Evolutionary conservation across 208 protist genomes (phyloP), one percentile per base, ranked within the genome.

Genomic region (Vickermania spadyakhi): DNA sequence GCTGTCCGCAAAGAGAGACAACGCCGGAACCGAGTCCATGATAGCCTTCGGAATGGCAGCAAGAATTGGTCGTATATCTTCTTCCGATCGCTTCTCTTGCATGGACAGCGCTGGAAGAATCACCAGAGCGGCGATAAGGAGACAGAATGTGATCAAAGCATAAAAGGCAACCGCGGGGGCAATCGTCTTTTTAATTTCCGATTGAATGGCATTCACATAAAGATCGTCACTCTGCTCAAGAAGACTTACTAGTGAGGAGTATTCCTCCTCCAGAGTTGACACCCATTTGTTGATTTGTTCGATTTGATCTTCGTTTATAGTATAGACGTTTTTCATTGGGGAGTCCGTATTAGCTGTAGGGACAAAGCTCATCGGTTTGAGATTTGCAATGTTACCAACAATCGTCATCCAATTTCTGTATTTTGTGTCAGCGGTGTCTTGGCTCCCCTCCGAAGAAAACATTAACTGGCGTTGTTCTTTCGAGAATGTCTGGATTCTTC

Each of bases 11-110:
- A 53, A 73, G 7, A 67, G n/a, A 18, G 68, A 27, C 28, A 73
- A 58, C 13, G 61, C 22, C 2, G 68, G 68, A 2, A 70, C 68
- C 41, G 68, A 52, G 5, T 77, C 49, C 3, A 22, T 27, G 25
- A 60, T 45, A 4, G 14, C 26, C 31, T 62, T 31, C 2, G 71
- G 71, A 18, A 73, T 61, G 28, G 70, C 25, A 18, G 29, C 3
- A 14, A 77, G 71, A 3, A 77, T 23, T 21, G 72, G 30, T 14
- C 62, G 41, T 3, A 68, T 70, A 13, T 58, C 56, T 13, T 63
- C 7, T 42, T 77, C 71, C 22, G 67, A 66, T 11, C 28, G 13
- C 25, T n/a, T 4, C 21, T 73, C 25, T 5, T 54, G 54, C 4
- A 28, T 3, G 14, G 52, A 14, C 14, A 69, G 29, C 30, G 18